These are phyloP conservation scores for Phytophthora kernoviae DNA, from an alignment of 352 stramenopile genomes.

Conservation along the genomic window DNA sequence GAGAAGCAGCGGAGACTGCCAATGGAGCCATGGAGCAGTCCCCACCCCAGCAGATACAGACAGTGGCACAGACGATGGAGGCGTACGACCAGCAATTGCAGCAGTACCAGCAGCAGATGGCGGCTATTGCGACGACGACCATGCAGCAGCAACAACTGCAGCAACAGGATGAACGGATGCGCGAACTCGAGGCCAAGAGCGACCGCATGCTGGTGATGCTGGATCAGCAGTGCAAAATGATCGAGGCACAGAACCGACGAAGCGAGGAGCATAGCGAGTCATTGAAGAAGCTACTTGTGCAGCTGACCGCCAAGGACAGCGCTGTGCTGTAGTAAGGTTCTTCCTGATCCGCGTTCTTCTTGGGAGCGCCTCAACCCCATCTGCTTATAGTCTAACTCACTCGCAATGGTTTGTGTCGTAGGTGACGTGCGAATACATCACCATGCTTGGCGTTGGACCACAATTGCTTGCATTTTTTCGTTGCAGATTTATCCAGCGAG, in stretches of 20 bases:
- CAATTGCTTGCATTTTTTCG: too few relatives aligned
- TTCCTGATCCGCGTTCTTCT: too few relatives aligned
- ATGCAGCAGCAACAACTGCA: constrained; percentile 19
- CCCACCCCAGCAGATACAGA: too few relatives aligned
- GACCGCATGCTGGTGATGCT: constrained; percentile 44
- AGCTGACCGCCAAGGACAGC: constrained; percentile 18
- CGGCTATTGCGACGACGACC: constrained; percentile 6
- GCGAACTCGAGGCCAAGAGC: constrained; percentile 20
- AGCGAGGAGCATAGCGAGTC: constrained; percentile 43
- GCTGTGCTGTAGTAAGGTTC: constrained; percentile 8
- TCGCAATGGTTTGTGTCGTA: background rate
- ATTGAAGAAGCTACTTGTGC: constrained; percentile 36
- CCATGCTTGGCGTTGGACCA: background rate
- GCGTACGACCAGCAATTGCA: constrained; percentile 35
- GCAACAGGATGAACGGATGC: constrained; percentile 6
- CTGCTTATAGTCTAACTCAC: background rate
- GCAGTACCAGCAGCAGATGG: constrained; percentile 36
- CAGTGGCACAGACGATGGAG: background rate
- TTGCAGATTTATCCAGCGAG: constrained; percentile 1
- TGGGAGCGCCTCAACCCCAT: too few relatives aligned
- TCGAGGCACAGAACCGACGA: constrained; percentile 42
- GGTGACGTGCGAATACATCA: constrained; percentile 3
- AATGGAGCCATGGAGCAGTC: background rate
- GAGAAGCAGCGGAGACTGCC: background rate
- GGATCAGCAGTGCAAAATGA: constrained; percentile 37